Conservation (phyloP, 148 eudicot genomes). For the Gaultheria prostrata region DNA sequence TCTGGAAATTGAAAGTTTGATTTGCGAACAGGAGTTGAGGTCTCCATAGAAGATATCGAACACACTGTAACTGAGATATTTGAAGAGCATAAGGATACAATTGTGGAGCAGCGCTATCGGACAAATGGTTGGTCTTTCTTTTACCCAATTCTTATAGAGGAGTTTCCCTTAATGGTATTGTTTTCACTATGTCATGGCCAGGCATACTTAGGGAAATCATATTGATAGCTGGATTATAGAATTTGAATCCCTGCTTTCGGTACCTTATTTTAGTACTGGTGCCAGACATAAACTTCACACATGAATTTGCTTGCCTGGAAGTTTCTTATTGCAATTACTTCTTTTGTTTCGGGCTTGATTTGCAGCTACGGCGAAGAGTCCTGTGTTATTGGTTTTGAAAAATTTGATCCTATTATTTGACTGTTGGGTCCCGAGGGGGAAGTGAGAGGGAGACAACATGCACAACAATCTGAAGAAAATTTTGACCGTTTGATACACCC, state of each 20-base stretch:
- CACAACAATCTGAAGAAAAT: neutral
- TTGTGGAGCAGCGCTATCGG: slow-evolving; percentile 80
- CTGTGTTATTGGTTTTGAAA: neutral
- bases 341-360: slow-evolving; percentile 12
- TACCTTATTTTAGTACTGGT: neutral
- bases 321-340: neutral
- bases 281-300: neutral
- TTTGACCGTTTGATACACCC: neutral
- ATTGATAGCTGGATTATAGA: neutral
- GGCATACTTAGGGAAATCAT: neutral
- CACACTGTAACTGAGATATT: slow-evolving; percentile 52
- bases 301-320: neutral
- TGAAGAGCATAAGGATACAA: slow-evolving; percentile 57
- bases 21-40: slow-evolving; percentile 64
- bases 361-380: neutral
- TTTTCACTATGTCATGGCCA: neutral
- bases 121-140: slow-evolving; percentile 57
- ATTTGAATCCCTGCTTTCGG: neutral
- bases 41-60: slow-evolving; percentile 66
- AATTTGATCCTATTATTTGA: neutral
- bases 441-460: neutral
- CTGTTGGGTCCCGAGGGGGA: neutral
- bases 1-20: slow-evolving; percentile 8
- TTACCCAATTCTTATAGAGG: neutral
- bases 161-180: neutral